Evolutionary conservation across 805 yeast species (phyloP), one percentile per base, ranked within the genome.

Genomic region (Lipomyces anomalus): DNA sequence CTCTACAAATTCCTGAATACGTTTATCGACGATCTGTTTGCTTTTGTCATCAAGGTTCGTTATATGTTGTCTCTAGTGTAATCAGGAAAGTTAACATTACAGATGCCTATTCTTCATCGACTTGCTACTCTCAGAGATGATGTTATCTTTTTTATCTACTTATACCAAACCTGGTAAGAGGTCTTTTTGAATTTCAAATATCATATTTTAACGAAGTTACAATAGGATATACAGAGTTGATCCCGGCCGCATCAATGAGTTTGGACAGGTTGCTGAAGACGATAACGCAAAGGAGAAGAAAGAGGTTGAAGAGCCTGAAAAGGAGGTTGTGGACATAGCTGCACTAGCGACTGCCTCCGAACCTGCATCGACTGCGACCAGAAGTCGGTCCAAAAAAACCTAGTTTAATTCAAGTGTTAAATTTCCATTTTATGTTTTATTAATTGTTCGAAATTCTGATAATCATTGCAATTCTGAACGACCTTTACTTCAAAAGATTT

Each of bases 51-150:
- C 41, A 70, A 67, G 49, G 21, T 38, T 11, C 26, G 22, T 29
- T 23, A 29, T 9, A 24, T 11, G n/a, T n/a, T n/a, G n/a, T n/a
- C n/a, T n/a, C n/a, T n/a, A n/a, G n/a, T n/a, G n/a, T n/a, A n/a
- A n/a, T 22, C 21, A 5, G n/a, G n/a, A 32, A 22, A 17, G 20
- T 17, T 3, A 20, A 16, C 4, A 34, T 20, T 38, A 32, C 17
- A 17, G 37, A 67, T 67, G 70, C 74, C 73, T 3, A 58, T 67
- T 59, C 51, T 70, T 21, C 71, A 68, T 52, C 59, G 70, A 38
- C 46, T 69, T 40, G 70, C 72, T 4, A 67, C 73, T 1, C 55
- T 70, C 26, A 59, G 72, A 50, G 71, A 69, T 49, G 71, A 67
- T 48, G 65, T 68, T 11, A 67, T 70, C 35, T 69, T 68, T 51